phyloP scores from a whole-genome alignment of 1,284 basidiomycete species.

The Tilletia setariae region DNA sequence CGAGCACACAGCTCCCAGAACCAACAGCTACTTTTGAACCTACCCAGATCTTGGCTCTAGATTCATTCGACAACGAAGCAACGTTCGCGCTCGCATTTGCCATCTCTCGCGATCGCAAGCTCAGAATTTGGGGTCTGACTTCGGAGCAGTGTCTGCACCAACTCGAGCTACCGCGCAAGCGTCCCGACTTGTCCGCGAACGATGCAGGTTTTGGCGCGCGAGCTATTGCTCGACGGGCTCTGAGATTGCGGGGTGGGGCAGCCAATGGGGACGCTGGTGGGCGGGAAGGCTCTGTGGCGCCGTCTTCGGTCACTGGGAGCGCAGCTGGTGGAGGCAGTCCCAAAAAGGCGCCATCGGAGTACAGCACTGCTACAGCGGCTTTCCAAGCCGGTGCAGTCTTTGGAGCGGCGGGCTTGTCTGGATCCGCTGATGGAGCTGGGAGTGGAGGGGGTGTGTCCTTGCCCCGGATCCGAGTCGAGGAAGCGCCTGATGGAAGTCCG shows the following conservation, averaged over 20 bases:
- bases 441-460: background rate
- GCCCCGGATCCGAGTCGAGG: background rate
- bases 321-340: background rate
- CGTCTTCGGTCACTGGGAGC: background rate
- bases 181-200: background rate
- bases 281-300: background rate
- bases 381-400: slow-evolving; percentile 11
- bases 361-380: slow-evolving; percentile 11
- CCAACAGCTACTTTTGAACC: slow-evolving; percentile 1
- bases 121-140: slow-evolving; percentile 47
- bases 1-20: slow-evolving; percentile 5
- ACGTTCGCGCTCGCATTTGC: slow-evolving; percentile 39
- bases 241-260: background rate
- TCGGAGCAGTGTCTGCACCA: slow-evolving; percentile 47
- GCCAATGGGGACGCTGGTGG: background rate
- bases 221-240: background rate
- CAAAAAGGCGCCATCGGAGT: slow-evolving; percentile 6
- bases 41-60: slow-evolving; percentile 8
- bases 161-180: slow-evolving; percentile 35
- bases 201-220: slow-evolving; percentile 2
- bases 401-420: background rate
- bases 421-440: background rate
- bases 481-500: background rate
- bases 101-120: slow-evolving; percentile 45
- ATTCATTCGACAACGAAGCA: slow-evolving; percentile 32